phyloP scores from a whole-genome alignment of 2,329 filamentous ascomycete species.

The Colletotrichum sidae region DNA sequence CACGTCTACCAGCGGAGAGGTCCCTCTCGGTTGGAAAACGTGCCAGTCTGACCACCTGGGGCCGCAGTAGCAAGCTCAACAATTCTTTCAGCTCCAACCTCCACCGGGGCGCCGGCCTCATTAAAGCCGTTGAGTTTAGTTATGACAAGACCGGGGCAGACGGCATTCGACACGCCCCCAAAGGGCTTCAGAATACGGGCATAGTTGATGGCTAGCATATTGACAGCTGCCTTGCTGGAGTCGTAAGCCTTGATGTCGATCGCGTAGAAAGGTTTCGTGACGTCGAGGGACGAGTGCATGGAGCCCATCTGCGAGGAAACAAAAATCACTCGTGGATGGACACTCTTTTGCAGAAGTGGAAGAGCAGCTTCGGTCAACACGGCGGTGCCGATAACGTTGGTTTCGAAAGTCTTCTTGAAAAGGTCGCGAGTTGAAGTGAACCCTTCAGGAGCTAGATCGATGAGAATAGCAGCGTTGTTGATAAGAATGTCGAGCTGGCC shows the following conservation, averaged over 20 bases:
- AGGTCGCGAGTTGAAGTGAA: conserved; percentile 45
- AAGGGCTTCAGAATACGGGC: conserved; percentile 44
- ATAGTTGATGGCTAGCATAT: conserved; percentile 53
- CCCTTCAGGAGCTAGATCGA: conserved; percentile 40
- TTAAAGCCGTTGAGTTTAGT: conserved; percentile 43
- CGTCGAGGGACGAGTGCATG: conserved; percentile 44
- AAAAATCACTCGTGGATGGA: conserved; percentile 49
- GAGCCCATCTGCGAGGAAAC: conserved; percentile 51
- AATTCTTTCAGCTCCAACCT: conserved; percentile 45
- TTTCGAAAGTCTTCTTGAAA: conserved; percentile 50
- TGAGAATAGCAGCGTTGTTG: conserved; percentile 49
- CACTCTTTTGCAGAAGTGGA: conserved; percentile 45
- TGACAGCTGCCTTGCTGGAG: conserved; percentile 55
- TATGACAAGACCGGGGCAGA: conserved; percentile 51
- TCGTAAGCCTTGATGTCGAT: conserved; percentile 50
- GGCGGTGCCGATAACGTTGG: conserved; percentile 51
- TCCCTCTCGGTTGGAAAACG: conserved; percentile 43
- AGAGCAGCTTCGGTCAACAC: conserved; percentile 43
- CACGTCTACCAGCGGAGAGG: conserved; percentile 37
- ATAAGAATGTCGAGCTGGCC: conserved; percentile 50
- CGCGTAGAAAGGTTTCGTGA: conserved; percentile 41
- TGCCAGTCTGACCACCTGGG: conserved; percentile 45
- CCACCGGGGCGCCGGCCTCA: conserved; percentile 37
- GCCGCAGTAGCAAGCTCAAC: conserved; percentile 46
- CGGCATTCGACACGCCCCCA: conserved; percentile 49